Base-by-base conservation (phyloP, 805 yeast species). In the Metschnikowia henanensis region DNA sequence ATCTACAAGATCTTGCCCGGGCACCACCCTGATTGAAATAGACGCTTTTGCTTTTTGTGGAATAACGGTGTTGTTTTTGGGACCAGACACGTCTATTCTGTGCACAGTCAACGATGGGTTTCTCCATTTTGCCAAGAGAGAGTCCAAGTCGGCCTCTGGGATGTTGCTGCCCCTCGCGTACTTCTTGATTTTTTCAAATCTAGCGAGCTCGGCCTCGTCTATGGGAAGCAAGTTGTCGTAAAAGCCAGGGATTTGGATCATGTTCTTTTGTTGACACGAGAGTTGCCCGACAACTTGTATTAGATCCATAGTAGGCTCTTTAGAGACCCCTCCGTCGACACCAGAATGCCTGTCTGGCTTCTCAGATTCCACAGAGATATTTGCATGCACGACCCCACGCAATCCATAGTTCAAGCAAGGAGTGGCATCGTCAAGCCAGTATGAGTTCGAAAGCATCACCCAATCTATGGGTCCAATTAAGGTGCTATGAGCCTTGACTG, bases 331-430 rank as follows among this genome's bases (percentile, higher is more conserved):
- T 39, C 99, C 99, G 65, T 90, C 95, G 8, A 94, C 94, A 49
- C 99, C 99, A 0, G 97, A 88, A 60, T 94, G 99, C 46, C 95
- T 71, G 62, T 94, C 97, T 1, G 95, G 95, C 46, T 75, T 75
- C 51, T 83, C 91, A 39, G 90, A 80, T 45, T 72, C 69, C 9
- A 94, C 73, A 28, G 79, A 80, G 2, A 94, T 77, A n/a, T 81
- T 72, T 1, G 88, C 84, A 64, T 90, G 86, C 19, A 94, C 73
- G 2, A 91, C 92, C 39, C 99, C 99, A 59, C 99, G 75, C 45
- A 94, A 71, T 0, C 99, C 99, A 65, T 92, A 94, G 59, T 92
- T 92, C 55, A 94, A 71, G 62, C 97, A 92, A 1, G 99, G 99
- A 16, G 83, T 81, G 12, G 75, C 72, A 51, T 88, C 94, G 57